These are phyloP conservation scores for Trichoderma oligosporum DNA, from an alignment of 2,329 filamentous ascomycete genomes.

Conservation along the genomic window DNA sequence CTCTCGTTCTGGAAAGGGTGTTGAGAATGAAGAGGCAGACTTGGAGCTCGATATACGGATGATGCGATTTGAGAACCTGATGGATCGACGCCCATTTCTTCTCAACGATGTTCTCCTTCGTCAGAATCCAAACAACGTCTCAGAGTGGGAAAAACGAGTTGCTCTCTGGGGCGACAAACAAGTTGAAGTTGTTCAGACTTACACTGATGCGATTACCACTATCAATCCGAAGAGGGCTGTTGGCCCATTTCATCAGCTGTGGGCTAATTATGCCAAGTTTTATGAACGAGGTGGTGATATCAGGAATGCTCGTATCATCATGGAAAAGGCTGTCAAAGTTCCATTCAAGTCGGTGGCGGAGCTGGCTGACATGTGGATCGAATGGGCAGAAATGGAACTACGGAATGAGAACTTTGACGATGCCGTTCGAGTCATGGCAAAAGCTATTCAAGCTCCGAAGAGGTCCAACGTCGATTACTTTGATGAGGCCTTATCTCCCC, in stretches of 20 bases:
- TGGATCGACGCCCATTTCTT: constrained; percentile 93
- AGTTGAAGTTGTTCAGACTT: constrained; percentile 85
- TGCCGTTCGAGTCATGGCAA: constrained; percentile 93
- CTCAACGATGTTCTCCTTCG: constrained; percentile 92
- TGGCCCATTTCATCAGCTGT: constrained; percentile 89
- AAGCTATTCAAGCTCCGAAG: constrained; percentile 95
- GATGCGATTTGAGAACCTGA: constrained; percentile 96
- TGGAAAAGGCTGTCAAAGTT: constrained; percentile 97
- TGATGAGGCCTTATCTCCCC: constrained; percentile 87
- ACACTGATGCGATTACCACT: constrained; percentile 87
- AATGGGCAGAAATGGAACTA: constrained; percentile 98
- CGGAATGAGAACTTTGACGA: constrained; percentile 94
- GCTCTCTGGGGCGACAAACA: constrained; percentile 93
- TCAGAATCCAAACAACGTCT: constrained; percentile 94
- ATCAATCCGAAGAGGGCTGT: constrained; percentile 92
- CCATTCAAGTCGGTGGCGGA: constrained; percentile 97
- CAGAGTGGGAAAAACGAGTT: constrained; percentile 97
- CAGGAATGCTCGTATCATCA: constrained; percentile 80
- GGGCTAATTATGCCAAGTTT: constrained; percentile 95
- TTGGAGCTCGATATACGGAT: constrained; percentile 94
- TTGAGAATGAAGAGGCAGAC: constrained; percentile 77
- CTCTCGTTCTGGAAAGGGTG: constrained; percentile 71
- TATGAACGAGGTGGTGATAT: constrained; percentile 87
- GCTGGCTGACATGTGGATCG: constrained; percentile 96
- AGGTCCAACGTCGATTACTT: constrained; percentile 99